Evolutionary conservation across 257 asterid genomes (phyloP).

Genomic region (Echites panduratus): DNA sequence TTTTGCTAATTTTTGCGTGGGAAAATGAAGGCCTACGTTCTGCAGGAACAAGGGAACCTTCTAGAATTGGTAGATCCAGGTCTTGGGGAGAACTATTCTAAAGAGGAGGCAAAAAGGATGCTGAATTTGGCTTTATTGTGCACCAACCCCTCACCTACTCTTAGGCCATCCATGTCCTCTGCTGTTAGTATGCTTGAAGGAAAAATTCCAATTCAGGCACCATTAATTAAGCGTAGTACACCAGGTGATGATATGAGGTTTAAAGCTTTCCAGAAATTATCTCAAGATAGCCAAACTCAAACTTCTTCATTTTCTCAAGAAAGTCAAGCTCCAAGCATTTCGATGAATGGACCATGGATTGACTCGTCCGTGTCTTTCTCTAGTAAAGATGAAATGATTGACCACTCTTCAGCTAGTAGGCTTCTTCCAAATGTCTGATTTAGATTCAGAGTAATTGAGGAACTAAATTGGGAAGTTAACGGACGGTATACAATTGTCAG

Average conservation of each 20-base stretch:
- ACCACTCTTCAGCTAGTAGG: conserved; percentile 30
- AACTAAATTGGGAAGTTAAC: no score
- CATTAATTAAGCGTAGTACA: conserved; percentile 46
- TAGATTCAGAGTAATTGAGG: background rate
- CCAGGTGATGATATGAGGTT: conserved; percentile 42
- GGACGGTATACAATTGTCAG: background rate
- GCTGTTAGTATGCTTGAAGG: conserved; percentile 89
- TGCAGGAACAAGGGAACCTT: conserved; percentile 80
- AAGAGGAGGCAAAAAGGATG: conserved; percentile 63
- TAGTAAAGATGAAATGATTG: conserved; percentile 29
- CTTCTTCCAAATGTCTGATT: conserved; percentile 31
- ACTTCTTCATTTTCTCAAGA: conserved; percentile 38
- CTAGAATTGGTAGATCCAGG: conserved; percentile 74
- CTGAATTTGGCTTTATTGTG: conserved; percentile 58
- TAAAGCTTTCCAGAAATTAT: conserved; percentile 54
- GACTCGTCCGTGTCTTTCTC: conserved; percentile 51
- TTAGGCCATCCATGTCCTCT: conserved; percentile 74
- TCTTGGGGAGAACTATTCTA: conserved; percentile 49
- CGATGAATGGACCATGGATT: conserved; percentile 68
- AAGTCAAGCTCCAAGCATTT: conserved; percentile 41
- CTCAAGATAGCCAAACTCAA: conserved; percentile 63
- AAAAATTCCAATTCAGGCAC: conserved; percentile 66
- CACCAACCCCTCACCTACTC: conserved; percentile 71
- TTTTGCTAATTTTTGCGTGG: background rate
- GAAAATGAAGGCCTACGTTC: conserved; percentile 65